Base-by-base conservation (phyloP, 2,329 filamentous ascomycete species). In the Dothideomycetes sp. region DNA sequence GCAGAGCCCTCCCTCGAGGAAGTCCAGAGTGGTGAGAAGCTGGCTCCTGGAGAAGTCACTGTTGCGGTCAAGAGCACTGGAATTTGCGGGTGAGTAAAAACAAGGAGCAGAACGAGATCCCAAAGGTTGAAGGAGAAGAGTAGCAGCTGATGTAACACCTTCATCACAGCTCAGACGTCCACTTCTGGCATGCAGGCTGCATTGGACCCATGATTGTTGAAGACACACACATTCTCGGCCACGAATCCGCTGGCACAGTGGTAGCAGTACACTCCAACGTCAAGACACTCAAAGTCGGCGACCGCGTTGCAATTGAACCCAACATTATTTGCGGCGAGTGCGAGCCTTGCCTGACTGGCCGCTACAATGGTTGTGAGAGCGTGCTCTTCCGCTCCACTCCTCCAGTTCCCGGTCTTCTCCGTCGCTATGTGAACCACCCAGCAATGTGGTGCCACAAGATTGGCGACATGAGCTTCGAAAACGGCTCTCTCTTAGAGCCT, bases 401-500 rank as follows among this genome's bases (percentile, higher is more conserved):
- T 7, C 89, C 91, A 10, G 79, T 94, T 20, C 75, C 84, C 7
- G 91, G 89, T 24, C 74, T 96, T 48, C 72, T 96, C 53, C 78
- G 89, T 52, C 78, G 89, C 61, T 95, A 95, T 62, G 84, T 95
- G 66, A 94, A 89, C 68, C 89, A 95, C 68, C 88, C 86, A 3
- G 87, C 88, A 15, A 72, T 82, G 35, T 95, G 88, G 87, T 95
- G 89, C 67, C 86, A 95, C 71, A 94, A 94, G 71, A 91, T 96
- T 52, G 85, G 84, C 33, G 70, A 84, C 62, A 88, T 96, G 82
- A 82, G 79, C 41, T 96, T 79, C 58, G 89, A 96, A 67, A 78
- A 94, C 57, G 91, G 89, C 39, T 83, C 88, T 11, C 73, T 95
- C 65, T 70, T 96, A 30, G 91, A 96, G 68, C 89, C 89, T 1